Conservation (phyloP, 495 filamentous ascomycete genomes). For the Penicillium paxilli region DNA sequence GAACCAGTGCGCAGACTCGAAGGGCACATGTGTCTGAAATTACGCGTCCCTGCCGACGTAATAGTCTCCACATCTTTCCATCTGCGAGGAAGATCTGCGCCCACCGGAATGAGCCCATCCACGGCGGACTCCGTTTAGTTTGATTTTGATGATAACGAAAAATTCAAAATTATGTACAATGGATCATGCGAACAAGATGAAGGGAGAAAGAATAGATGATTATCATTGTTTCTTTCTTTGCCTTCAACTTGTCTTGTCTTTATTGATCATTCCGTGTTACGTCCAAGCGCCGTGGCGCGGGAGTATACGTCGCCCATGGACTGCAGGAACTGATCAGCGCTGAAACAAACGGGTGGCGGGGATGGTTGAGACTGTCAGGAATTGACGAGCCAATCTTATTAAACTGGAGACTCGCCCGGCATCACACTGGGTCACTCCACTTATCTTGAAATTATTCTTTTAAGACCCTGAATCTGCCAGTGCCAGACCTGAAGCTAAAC, state of each 20-base stretch:
- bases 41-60: not conserved
- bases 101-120: not conserved
- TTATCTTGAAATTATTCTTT: not conserved
- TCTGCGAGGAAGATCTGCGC: not conserved
- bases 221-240: too few relatives aligned
- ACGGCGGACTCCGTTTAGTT: not conserved
- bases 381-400: conserved; percentile 7
- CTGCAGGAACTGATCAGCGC: not conserved
- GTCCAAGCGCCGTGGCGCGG: not conserved
- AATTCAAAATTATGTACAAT: too few relatives aligned
- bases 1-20: not conserved
- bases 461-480: conserved; percentile 1
- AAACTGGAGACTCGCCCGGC: conserved; percentile 11
- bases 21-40: not conserved
- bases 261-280: too few relatives aligned
- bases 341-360: conserved; percentile 1
- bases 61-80: not conserved
- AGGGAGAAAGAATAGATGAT: not conserved
- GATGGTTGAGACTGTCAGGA: not conserved
- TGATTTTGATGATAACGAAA: not conserved
- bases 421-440: not conserved
- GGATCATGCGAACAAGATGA: too few relatives aligned
- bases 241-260: too few relatives aligned
- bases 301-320: conserved; percentile 7
- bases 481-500: not conserved